Evolutionary conservation across 257 asterid genomes (phyloP), one percentile per base, ranked within the genome.

Genomic region (Marsdenia floribunda): DNA sequence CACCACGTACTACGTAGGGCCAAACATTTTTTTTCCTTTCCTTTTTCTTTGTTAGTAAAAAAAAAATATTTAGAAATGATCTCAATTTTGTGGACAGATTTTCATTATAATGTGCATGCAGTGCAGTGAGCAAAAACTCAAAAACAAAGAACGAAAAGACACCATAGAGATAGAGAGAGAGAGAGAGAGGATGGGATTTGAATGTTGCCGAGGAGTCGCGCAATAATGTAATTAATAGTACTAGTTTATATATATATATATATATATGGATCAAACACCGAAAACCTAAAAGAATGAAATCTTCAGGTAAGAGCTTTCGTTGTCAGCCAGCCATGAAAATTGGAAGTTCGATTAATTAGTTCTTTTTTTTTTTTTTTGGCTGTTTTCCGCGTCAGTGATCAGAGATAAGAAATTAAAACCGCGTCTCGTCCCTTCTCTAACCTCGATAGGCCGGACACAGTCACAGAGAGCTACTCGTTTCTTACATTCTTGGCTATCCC

Each of bases 311-410:
- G 57, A 52, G 57, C 57, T 52, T 16, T 59, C 19, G 38, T 59
- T 59, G 37, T 59, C 65, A 59, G 65, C 65, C 65, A 59, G 38
- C 65, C 65, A 59, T 24, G 65, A 59, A 59, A 52, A 15, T 2
- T 49, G 4, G 65, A 59, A 10, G 65, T 59, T 29, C 33, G 33
- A 29, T 29, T 29, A 29, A 1, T 29, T 29, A 29, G 33, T 29
- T 29, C 1, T 29, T 0, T 29, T 8, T 19, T 0, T n/a, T 19
- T 7, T n/a, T n/a, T 5, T 21, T 5, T 21, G 29, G n/a, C 0
- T 21, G 6, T 38, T 57, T 22, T 59, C 65, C 37, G 65, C 38
- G 37, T 59, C 65, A 24, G 38, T 59, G 33, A 29, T 29, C 6
- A 59, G 16, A 59, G 5, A 22, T 38, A 58, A 58, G 65, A 59